These are phyloP conservation scores for Pseudocercospora macadamiae DNA, from an alignment of 2,329 filamentous ascomycete genomes.

Conservation along the genomic window DNA sequence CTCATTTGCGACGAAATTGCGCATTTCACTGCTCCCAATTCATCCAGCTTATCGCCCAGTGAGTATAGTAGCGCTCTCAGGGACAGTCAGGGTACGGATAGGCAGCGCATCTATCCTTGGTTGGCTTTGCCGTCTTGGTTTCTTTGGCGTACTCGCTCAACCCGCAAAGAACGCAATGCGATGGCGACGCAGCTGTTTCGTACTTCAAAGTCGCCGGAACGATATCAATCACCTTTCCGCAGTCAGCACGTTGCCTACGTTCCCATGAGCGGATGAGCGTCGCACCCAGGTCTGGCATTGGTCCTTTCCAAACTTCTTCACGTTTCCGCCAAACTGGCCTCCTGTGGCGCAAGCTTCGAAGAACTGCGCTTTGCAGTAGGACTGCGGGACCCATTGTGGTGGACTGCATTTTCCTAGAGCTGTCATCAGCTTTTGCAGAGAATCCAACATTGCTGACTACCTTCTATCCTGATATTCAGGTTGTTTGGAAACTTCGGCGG, in stretches of 20 bases:
- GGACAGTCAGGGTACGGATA: not conserved
- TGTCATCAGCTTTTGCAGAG: not conserved
- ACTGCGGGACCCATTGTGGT: slow-evolving; percentile 14
- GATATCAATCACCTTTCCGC: not conserved
- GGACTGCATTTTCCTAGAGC: slow-evolving; percentile 10
- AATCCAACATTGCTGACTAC: not conserved
- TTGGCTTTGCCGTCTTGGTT: not conserved
- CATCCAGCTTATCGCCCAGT: too few relatives aligned
- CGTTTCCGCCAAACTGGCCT: not conserved
- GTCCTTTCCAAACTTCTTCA: slow-evolving; percentile 5
- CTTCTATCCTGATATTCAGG: not conserved
- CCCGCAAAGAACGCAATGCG: not conserved
- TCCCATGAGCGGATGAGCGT: not conserved
- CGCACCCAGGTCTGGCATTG: slow-evolving; percentile 13
- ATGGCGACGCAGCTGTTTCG: not conserved
- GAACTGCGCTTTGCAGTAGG: slow-evolving; percentile 12
- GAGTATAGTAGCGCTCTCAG: not conserved
- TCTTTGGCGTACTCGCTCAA: not conserved
- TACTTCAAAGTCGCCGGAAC: not conserved
- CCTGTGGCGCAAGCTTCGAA: slow-evolving; percentile 11
- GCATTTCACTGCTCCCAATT: too few relatives aligned
- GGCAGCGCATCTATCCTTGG: not conserved
- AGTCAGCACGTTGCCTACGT: not conserved
- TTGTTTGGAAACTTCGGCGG: not conserved
- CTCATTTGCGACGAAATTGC: too few relatives aligned